A percentile compares a stretch with the other conserved stretches of the same genome.
Evolutionary conservation across 2,329 filamentous ascomycete species (phyloP).

Genomic region (Eutypella sp.): DNA sequence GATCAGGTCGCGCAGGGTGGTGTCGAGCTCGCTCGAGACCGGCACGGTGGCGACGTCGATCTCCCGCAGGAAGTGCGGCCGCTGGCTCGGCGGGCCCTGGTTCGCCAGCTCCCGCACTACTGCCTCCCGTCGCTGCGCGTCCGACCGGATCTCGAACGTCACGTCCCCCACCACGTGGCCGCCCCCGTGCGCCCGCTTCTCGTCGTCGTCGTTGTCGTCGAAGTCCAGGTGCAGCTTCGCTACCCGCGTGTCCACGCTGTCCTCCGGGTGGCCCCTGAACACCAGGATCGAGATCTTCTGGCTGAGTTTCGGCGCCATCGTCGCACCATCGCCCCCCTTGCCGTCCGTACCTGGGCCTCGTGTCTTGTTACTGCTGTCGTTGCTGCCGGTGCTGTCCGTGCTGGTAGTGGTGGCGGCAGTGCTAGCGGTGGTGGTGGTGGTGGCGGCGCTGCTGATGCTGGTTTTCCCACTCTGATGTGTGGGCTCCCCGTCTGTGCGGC

Average conservation of each 20-base stretch:
- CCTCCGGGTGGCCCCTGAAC: not conserved
- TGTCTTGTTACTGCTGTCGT: too few species aligned
- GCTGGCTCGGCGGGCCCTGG: not conserved
- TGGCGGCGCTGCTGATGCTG: not conserved
- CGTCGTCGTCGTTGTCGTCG: not conserved
- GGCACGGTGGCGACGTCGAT: slow-evolving; percentile 8
- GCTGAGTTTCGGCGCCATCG: not conserved
- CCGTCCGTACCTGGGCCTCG: not conserved
- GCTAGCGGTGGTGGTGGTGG: too few species aligned
- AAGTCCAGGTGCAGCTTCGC: not conserved
- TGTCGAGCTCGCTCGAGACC: slow-evolving; percentile 2
- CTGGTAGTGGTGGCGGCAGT: too few species aligned
- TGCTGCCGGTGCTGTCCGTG: too few species aligned
- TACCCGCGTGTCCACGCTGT: not conserved
- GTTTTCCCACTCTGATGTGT: not conserved
- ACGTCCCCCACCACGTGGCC: not conserved
- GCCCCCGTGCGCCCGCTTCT: not conserved
- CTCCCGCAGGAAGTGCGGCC: not conserved
- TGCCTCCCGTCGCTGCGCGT: not conserved
- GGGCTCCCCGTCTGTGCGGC: not conserved
- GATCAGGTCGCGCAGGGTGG: slow-evolving; percentile 5
- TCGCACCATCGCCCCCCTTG: not conserved
- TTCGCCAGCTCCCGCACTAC: not conserved
- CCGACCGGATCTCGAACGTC: not conserved
- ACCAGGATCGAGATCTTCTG: not conserved